Base-by-base conservation (phyloP, 2,329 filamentous ascomycete genomes). In the Nigrograna mackinnonii region DNA sequence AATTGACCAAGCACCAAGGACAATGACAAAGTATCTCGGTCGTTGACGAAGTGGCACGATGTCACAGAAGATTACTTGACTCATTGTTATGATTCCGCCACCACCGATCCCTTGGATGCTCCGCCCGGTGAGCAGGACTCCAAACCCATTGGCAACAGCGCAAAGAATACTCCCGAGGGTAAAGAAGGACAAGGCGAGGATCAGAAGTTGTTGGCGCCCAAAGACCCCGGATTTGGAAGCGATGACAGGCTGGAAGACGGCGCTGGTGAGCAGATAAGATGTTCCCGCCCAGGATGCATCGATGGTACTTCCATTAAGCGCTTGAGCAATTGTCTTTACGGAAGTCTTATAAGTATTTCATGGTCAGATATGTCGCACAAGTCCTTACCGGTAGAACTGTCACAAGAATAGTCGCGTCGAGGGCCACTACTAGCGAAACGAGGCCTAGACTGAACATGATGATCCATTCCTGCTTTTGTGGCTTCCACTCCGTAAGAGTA, bases 271-370 rank as follows among this genome's bases (percentile, higher is more conserved):
- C 4, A 89, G 71, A 50, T 86, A 89, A 13, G 82, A 82, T 4
- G 85, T 88, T 2, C 85, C 85, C 11, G 83, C 79, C 86, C 85
- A 89, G 57, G 88, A 88, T 0, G 83, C 82, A 64, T 87, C 57
- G 17, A 49, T 45, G 1, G 60, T 49, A 19, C 49, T 52, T 9
- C 59, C 58, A 19, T 54, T 35, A n/a, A 66, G 47, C 4, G 48
- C 46, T 13, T 44, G 42, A 16, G 60, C 50, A 9, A 65, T 60
- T 26, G 52, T 45, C 59, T 64, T 24, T 18, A 5, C 7, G 6
- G 19, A 6, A 21, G 24, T 21, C 7, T 36, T 36, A 20, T 36
- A 3, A 36, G 11, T 17, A 6, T 13, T 22, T 14, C 12, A 30
- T n/a, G 34, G 19, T 22, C 20, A 20, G 16, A 13, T 28, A n/a